Evolutionary conservation across 495 filamentous ascomycete species (phyloP), one percentile per base, ranked within the genome.

Genomic region (Xylaria venustula): DNA sequence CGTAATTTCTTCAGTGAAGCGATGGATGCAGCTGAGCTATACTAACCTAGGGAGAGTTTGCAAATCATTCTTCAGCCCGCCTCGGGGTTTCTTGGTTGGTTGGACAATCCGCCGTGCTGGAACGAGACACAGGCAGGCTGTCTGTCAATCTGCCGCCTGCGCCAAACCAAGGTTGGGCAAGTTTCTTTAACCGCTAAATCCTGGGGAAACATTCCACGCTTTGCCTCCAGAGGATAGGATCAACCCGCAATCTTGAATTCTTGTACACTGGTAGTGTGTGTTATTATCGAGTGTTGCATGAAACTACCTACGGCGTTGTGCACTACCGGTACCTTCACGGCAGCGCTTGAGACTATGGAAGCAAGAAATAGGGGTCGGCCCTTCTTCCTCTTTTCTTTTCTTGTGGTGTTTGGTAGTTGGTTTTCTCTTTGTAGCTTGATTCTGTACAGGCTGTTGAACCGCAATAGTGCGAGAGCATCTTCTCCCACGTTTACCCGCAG

Each of bases 351-450:
- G 57, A 34, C 40, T 20, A 40, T 41, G 34, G 22, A 53, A 30
- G 40, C 34, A 41, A 41, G 57, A 51, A 60, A 50, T 41, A 53
- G 57, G 56, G 57, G 50, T 57, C 45, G 58, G 66, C 67, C 64
- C 49, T 48, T 50, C 55, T 63, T 64, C 67, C 66, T 71, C 59
- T 47, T 61, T 62, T 55, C 15, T 48, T 62, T 41, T 58, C 56
- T 55, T 15, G 37, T 66, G 65, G 61, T 46, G 66, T 64, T 64
- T 25, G 32, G 52, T 26, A 40, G 32, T 7, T 60, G 30, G 60
- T 65, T 70, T 60, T 61, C 54, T 62, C 30, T 34, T 34, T 5
- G 30, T 34, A 34, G 30, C 11, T 34, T 34, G 11, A 34, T 34
- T 34, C 30, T n/a, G n/a, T n/a, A n/a, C n/a, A n/a, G n/a, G n/a